These are phyloP conservation scores for Neonectria faginata DNA, from an alignment of 2,329 filamentous ascomycete species.

Conservation along the genomic window DNA sequence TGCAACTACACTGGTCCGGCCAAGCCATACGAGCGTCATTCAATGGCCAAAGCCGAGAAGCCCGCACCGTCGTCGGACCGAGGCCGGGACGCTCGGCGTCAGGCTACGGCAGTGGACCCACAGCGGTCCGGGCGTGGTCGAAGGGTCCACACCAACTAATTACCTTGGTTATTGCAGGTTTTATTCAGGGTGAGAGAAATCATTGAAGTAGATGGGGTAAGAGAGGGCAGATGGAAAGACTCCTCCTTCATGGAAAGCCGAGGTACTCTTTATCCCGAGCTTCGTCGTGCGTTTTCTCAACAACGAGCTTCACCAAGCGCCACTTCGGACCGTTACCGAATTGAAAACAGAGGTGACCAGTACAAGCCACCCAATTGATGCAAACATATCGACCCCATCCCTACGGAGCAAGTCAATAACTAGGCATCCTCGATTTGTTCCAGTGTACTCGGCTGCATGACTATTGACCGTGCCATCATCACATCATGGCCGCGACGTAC, in stretches of 20 bases:
- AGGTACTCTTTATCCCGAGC: background rate
- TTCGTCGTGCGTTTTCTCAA: background rate
- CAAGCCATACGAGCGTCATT: background rate
- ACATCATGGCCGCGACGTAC: constrained; percentile 7
- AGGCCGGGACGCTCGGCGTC: background rate
- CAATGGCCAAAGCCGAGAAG: background rate
- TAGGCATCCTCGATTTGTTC: background rate
- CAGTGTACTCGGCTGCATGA: background rate
- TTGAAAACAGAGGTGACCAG: too few species aligned
- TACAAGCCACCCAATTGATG: too few species aligned
- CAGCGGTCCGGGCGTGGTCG: background rate
- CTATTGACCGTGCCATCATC: too few species aligned
- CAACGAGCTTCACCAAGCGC: background rate
- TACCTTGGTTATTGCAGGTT: too few species aligned
- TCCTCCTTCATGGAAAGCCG: background rate
- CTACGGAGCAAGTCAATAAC: background rate
- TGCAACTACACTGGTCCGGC: background rate
- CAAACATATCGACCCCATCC: background rate
- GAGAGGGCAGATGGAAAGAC: background rate
- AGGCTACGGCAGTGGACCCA: background rate
- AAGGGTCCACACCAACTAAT: too few species aligned
- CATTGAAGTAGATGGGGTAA: background rate
- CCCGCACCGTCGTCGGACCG: background rate
- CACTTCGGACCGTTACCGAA: background rate
- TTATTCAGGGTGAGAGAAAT: too few species aligned